A percentile compares a stretch with the other conserved stretches of the same genome.
phyloP scores from a whole-genome alignment of 495 filamentous ascomycete species.

The Podospora sp. region DNA sequence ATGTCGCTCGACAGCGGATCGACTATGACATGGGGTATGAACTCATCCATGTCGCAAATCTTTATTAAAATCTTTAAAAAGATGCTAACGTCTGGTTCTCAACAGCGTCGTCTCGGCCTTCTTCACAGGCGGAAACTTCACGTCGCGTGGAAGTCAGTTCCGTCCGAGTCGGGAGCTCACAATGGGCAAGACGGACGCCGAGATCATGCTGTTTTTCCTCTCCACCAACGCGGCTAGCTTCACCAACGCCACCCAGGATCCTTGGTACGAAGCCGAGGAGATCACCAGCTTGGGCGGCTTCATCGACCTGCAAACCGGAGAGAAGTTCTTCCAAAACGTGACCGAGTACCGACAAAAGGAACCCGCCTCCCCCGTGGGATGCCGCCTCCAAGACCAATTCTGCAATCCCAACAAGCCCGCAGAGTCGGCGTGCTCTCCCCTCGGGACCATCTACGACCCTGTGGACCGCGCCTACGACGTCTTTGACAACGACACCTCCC shows the following conservation, averaged over 20 bases:
- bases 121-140: not conserved
- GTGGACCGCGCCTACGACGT: not conserved
- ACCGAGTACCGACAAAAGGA: not conserved
- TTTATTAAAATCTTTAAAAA: no score
- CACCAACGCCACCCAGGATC: not conserved
- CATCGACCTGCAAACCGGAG: not conserved
- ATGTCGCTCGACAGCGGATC: no score
- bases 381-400: conserved; percentile 10
- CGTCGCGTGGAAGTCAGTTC: not conserved
- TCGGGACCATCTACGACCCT: not conserved
- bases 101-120: no score
- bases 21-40: no score
- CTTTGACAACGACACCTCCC: not conserved
- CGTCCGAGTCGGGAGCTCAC: no score
- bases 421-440: conserved; percentile 5
- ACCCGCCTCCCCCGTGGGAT: conserved; percentile 7
- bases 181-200: not conserved
- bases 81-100: no score
- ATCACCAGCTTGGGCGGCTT: not conserved
- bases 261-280: conserved; percentile 10
- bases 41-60: no score
- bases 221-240: conserved; percentile 8
- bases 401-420: conserved; percentile 14
- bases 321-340: not conserved
- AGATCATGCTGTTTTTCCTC: conserved; percentile 13